Percentiles rank a stretch among this genome's conserved stretches.
These are phyloP conservation scores for Nitzschia sp. DNA, from an alignment of 108 stramenopile species.

Conservation along the genomic window DNA sequence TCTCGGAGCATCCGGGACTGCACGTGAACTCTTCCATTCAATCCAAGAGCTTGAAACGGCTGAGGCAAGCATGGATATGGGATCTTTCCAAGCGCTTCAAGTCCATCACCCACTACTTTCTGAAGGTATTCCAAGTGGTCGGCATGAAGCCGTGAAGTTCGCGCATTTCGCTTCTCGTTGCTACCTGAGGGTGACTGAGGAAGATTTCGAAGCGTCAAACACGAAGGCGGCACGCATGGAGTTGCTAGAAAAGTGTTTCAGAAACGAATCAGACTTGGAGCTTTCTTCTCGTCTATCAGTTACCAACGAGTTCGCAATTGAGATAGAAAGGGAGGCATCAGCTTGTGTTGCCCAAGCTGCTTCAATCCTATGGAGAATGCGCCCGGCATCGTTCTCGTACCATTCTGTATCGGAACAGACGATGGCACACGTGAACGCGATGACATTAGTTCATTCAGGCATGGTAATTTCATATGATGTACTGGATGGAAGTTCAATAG, in stretches of 20 bases:
- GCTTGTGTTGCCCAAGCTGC: slow-evolving; percentile 52
- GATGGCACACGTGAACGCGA: slow-evolving; percentile 38
- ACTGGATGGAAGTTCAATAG: slow-evolving; percentile 7
- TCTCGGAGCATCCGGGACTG: slow-evolving; percentile 63
- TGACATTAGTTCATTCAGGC: slow-evolving; percentile 53
- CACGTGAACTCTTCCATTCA: slow-evolving; percentile 59
- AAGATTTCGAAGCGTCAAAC: slow-evolving; percentile 47
- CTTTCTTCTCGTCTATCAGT: slow-evolving; percentile 55
- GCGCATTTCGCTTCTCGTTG: slow-evolving; percentile 59
- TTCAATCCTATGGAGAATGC: slow-evolving; percentile 52
- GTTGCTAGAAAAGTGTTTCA: slow-evolving; percentile 18
- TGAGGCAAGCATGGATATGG: slow-evolving; percentile 12
- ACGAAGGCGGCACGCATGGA: slow-evolving; percentile 16
- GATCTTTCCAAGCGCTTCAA: neutral
- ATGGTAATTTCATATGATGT: slow-evolving; percentile 45
- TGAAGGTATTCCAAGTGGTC: slow-evolving; percentile 60
- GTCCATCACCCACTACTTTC: slow-evolving; percentile 18
- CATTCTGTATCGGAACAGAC: slow-evolving; percentile 45
- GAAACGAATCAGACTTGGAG: slow-evolving; percentile 36
- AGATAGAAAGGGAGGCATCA: slow-evolving; percentile 47
- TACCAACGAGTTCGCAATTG: slow-evolving; percentile 53
- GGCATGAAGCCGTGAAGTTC: slow-evolving; percentile 67
- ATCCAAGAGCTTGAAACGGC: slow-evolving; percentile 40
- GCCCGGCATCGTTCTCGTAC: slow-evolving; percentile 56
- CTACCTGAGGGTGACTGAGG: slow-evolving; percentile 41